A percentile compares a stretch with the other conserved stretches of the same genome.
These are phyloP conservation scores for Parasitella parasitica DNA, from an alignment of 371 early-diverging fungal species.

Conservation along the genomic window DNA sequence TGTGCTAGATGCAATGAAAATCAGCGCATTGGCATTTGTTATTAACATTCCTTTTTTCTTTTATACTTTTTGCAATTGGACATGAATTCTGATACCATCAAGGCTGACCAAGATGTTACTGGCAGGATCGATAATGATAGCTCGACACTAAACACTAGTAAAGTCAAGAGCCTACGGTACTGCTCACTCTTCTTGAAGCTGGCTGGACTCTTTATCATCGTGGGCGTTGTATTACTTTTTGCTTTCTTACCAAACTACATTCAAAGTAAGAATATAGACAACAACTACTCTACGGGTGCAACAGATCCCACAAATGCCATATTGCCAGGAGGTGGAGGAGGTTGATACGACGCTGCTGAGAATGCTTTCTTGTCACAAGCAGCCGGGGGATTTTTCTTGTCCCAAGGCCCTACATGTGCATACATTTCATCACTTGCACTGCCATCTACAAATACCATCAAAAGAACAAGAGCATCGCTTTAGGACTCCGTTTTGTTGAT, in stretches of 20 bases:
- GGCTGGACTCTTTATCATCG: constrained; percentile 3
- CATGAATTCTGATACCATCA: too few species aligned
- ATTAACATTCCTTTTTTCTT: background rate
- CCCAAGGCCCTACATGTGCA: background rate
- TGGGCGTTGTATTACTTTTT: constrained; percentile 5
- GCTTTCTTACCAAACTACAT: constrained; percentile 16
- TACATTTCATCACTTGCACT: background rate
- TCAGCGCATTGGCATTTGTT: background rate
- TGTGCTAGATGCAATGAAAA: background rate
- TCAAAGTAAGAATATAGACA: background rate
- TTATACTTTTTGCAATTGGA: background rate
- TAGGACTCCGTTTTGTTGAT: background rate
- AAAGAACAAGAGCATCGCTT: background rate
- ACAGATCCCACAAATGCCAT: constrained; percentile 19
- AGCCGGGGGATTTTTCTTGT: background rate
- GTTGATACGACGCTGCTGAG: background rate
- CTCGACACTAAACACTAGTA: background rate
- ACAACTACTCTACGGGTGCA: background rate
- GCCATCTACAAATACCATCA: background rate
- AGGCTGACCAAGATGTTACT: background rate
- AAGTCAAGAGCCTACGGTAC: background rate
- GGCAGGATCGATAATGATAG: too few species aligned
- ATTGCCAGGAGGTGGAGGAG: constrained; percentile 5
- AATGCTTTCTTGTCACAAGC: background rate
- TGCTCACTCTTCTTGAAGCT: constrained; percentile 8